These are phyloP conservation scores for Populus tremula DNA, from an alignment of 345 rosid genomes.

Conservation along the genomic window DNA sequence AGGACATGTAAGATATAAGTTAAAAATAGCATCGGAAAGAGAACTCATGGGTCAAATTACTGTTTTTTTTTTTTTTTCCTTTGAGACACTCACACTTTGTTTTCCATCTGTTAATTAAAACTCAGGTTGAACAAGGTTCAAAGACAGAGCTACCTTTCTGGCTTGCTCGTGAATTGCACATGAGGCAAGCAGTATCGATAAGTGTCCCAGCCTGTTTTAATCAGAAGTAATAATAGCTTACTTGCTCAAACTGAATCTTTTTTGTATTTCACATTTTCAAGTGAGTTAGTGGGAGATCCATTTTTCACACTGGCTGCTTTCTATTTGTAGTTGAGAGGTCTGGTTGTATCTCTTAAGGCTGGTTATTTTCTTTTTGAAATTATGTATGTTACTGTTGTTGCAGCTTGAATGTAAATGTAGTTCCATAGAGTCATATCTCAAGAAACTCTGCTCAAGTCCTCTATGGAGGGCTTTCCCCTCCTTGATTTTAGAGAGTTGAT, in stretches of 20 bases:
- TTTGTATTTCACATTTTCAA: background rate
- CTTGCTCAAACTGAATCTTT: background rate
- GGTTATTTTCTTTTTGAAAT: background rate
- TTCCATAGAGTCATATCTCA: no score
- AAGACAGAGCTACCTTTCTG: conserved; percentile 76
- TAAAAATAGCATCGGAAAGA: background rate
- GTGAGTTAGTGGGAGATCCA: background rate
- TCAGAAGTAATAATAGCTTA: conserved; percentile 46
- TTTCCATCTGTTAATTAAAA: background rate
- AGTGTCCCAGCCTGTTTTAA: conserved; percentile 70
- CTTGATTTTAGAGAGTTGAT: background rate
- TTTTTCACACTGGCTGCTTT: background rate
- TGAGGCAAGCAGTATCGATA: conserved; percentile 63
- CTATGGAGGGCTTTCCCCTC: background rate
- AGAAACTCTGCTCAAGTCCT: background rate
- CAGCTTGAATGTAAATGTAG: background rate
- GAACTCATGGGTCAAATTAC: background rate
- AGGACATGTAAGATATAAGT: conserved; percentile 44
- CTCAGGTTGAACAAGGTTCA: conserved; percentile 72
- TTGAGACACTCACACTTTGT: background rate
- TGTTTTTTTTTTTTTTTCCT: background rate
- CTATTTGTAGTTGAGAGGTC: background rate
- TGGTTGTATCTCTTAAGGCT: background rate
- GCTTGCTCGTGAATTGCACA: conserved; percentile 71
- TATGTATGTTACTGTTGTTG: background rate